Evolutionary conservation across 2,329 filamentous ascomycete genomes (phyloP).

Genomic region (Paracamarosporium sp.): DNA sequence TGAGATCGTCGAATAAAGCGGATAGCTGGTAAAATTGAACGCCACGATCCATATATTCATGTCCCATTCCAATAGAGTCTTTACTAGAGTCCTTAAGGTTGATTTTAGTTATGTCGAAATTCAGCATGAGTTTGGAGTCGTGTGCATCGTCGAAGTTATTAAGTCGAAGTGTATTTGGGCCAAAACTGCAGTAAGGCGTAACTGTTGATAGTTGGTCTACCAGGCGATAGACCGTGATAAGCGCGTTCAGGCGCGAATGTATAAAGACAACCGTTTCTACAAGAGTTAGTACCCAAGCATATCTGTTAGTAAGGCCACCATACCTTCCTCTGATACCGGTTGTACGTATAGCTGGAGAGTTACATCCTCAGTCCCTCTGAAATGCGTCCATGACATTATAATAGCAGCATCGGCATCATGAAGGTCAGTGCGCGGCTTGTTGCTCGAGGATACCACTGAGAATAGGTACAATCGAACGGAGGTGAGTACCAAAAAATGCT

Average conservation of each 20-base stretch:
- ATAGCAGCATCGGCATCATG: slow-evolving; percentile 41
- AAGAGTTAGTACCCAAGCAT: slow-evolving; percentile 14
- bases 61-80: slow-evolving; percentile 11
- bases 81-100: slow-evolving; percentile 13
- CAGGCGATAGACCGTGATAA: slow-evolving; percentile 41
- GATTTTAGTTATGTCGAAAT: slow-evolving; percentile 28
- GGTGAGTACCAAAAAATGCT: slow-evolving; percentile 67
- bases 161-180: slow-evolving; percentile 22
- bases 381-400: slow-evolving; percentile 61
- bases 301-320: background rate
- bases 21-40: slow-evolving; percentile 37
- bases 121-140: slow-evolving; percentile 14
- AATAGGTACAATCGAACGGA: slow-evolving; percentile 59
- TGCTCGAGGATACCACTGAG: slow-evolving; percentile 46
- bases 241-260: slow-evolving; percentile 38
- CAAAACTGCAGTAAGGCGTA: background rate
- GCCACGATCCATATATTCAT: slow-evolving; percentile 20
- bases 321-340: slow-evolving; percentile 41
- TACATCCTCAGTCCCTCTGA: slow-evolving; percentile 59
- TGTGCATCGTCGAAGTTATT: background rate
- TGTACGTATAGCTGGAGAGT: slow-evolving; percentile 51
- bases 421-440: slow-evolving; percentile 21
- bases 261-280: slow-evolving; percentile 39
- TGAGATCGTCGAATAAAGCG: slow-evolving; percentile 28
- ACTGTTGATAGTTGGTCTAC: slow-evolving; percentile 6